phyloP scores from a whole-genome alignment of 2,329 filamentous ascomycete species.

The Fusarium mangiferae region DNA sequence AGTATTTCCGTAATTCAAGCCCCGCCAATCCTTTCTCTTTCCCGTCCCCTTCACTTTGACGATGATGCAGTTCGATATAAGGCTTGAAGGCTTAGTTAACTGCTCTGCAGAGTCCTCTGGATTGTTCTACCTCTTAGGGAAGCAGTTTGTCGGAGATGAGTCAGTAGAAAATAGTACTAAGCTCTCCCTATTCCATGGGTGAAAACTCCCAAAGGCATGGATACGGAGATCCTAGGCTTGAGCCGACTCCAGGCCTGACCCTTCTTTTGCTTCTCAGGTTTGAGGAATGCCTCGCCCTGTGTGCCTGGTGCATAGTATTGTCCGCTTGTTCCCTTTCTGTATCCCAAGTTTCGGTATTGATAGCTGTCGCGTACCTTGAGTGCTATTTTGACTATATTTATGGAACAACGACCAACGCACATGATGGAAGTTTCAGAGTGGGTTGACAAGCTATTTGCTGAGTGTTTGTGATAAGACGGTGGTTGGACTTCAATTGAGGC shows the following conservation, averaged over 20 bases:
- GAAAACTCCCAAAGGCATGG: no score
- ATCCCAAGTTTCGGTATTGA: no score
- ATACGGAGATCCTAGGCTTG: not conserved
- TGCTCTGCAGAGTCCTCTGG: no score
- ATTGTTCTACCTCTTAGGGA: no score
- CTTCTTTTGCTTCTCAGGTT: not conserved
- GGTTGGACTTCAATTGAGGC: not conserved
- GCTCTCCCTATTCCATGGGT: not conserved
- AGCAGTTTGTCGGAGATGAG: no score
- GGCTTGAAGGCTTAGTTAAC: no score
- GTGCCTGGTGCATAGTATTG: not conserved
- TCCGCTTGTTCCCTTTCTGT: fast-evolving
- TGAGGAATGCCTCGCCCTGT: not conserved
- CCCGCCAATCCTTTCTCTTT: no score
- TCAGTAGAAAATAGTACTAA: no score
- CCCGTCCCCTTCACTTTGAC: no score
- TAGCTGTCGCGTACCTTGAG: not conserved
- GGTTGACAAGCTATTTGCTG: fast-evolving
- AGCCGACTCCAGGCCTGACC: not conserved
- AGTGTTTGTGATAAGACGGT: fast-evolving
- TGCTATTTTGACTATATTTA: not conserved
- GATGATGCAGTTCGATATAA: no score
- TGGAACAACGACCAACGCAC: not conserved
- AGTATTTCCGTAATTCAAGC: no score
- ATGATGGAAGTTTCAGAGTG: not conserved